These are phyloP conservation scores for Aphanomyces astaci DNA, from an alignment of 352 stramenopile genomes.

Conservation along the genomic window DNA sequence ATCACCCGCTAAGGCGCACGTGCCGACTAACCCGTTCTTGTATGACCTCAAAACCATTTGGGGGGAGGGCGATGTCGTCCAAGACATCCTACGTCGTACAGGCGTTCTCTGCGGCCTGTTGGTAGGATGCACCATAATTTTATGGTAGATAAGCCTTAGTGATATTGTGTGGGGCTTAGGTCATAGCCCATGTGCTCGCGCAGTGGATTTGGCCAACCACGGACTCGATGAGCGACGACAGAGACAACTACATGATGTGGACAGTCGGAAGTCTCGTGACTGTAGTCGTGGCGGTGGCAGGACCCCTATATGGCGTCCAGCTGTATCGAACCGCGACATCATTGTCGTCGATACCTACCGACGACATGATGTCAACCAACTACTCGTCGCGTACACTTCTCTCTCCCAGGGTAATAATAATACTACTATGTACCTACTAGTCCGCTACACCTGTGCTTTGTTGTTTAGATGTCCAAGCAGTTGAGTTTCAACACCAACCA, in stretches of 20 bases:
- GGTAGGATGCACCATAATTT: not conserved
- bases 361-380: not conserved
- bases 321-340: not conserved
- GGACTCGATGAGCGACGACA: not conserved
- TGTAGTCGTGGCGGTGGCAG: not conserved
- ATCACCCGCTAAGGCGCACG: too few relatives aligned
- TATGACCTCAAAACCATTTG: too few relatives aligned
- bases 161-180: too few relatives aligned
- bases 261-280: not conserved
- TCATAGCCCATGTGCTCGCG: not conserved
- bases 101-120: not conserved
- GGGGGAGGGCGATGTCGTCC: not conserved
- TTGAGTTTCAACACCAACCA: not conserved
- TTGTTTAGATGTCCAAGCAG: conserved; percentile 2
- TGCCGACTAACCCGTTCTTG: too few relatives aligned
- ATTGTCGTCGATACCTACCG: too few relatives aligned
- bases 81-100: not conserved
- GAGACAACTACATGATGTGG: not conserved
- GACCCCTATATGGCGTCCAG: not conserved
- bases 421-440: too few relatives aligned
- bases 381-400: too few relatives aligned
- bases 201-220: not conserved
- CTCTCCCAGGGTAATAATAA: not conserved
- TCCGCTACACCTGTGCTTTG: too few relatives aligned
- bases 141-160: too few relatives aligned